A percentile compares a stretch with the other conserved stretches of the same genome.
Conservation (phyloP, 306 rosid genomes). For the Casuarina equisetifolia region DNA sequence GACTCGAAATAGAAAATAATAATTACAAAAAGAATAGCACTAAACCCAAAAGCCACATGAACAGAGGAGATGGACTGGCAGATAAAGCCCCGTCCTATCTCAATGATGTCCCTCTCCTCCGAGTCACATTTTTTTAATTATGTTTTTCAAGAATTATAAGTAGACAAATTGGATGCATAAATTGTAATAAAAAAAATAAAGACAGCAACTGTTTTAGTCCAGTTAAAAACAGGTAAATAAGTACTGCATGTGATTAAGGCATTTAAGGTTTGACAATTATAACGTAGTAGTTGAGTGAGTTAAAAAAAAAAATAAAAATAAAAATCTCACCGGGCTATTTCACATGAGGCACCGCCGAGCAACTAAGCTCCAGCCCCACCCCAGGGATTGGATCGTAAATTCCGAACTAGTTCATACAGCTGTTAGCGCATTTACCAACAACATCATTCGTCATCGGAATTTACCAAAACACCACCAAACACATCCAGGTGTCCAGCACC, state of each 20-base stretch:
- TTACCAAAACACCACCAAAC: constrained; percentile 15
- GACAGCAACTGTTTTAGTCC: too few species aligned
- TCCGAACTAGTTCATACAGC: constrained; percentile 12
- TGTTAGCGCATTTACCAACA: constrained; percentile 37
- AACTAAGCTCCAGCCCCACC: background rate
- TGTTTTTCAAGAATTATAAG: too few species aligned
- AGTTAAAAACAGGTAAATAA: too few species aligned
- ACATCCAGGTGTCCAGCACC: background rate
- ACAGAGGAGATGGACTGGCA: constrained; percentile 38
- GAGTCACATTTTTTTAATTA: background rate
- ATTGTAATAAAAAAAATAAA: too few species aligned
- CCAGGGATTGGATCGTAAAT: constrained; percentile 28
- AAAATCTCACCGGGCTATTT: background rate
- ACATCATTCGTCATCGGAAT: background rate
- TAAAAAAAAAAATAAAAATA: too few species aligned
- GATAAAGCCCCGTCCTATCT: background rate
- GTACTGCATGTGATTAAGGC: too few species aligned
- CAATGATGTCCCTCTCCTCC: background rate
- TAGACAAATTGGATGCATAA: too few species aligned
- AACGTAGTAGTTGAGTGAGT: too few species aligned
- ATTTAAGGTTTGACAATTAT: too few species aligned
- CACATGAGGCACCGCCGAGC: background rate
- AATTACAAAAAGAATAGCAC: background rate
- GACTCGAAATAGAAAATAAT: background rate
- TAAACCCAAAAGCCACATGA: background rate